These are phyloP conservation scores for Gypsophila paniculata DNA, from an alignment of 179 eudicot genomes.

Conservation along the genomic window DNA sequence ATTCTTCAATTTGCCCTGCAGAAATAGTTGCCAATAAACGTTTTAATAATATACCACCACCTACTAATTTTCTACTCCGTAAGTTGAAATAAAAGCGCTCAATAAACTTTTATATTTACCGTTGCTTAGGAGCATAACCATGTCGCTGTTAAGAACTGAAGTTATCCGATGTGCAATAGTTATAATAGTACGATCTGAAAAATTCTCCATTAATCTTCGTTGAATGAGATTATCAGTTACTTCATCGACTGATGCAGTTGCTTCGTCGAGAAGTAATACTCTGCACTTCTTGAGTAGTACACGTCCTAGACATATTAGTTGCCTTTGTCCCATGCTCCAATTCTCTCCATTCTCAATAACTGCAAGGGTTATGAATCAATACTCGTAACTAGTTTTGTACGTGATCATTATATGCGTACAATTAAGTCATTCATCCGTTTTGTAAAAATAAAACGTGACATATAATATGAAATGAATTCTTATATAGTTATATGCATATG, in stretches of 20 bases:
- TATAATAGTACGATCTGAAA: constrained; percentile 23
- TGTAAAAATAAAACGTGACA: too few relatives aligned
- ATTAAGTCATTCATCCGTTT: too few relatives aligned
- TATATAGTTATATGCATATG: too few relatives aligned
- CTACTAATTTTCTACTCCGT: too few relatives aligned
- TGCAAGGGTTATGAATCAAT: too few relatives aligned
- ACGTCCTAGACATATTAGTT: constrained; percentile 51
- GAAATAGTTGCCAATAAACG: not conserved
- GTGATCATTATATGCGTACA: too few relatives aligned
- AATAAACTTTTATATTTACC: not conserved
- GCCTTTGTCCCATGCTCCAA: constrained; percentile 49
- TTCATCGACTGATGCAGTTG: constrained; percentile 41
- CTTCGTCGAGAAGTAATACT: constrained; percentile 50
- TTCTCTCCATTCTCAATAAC: constrained; percentile 54
- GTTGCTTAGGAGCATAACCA: constrained; percentile 16
- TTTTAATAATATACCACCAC: too few relatives aligned
- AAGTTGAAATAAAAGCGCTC: too few relatives aligned
- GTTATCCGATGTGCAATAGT: constrained; percentile 26
- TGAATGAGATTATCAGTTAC: constrained; percentile 38
- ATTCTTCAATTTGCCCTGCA: constrained; percentile 23
- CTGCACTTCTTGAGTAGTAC: constrained; percentile 50
- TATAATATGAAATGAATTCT: too few relatives aligned
- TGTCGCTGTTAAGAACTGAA: constrained; percentile 23
- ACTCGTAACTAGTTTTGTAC: too few relatives aligned
- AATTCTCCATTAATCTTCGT: constrained; percentile 31